Evolutionary conservation across 176 grass and related monocot genomes (phyloP).

Genomic region (Raddia distichophylla): DNA sequence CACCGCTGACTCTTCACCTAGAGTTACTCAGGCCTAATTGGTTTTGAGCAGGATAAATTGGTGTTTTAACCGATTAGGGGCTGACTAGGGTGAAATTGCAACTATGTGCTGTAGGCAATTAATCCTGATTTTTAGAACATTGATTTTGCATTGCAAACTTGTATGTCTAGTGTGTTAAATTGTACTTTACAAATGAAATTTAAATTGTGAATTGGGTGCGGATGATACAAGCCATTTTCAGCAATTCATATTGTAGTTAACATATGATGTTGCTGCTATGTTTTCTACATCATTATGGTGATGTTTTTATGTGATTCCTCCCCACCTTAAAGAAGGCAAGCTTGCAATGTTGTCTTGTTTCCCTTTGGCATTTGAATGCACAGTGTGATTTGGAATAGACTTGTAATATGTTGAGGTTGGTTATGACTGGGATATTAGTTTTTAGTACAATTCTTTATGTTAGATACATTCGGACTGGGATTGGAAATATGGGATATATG

Average conservation of each 20-base stretch:
- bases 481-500: neutral
- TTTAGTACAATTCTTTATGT: neutral
- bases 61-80: too few relatives aligned
- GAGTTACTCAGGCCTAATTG: too few relatives aligned
- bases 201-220: neutral
- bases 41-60: too few relatives aligned
- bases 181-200: slow-evolving; percentile 1
- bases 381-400: neutral
- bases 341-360: neutral
- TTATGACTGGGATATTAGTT: neutral
- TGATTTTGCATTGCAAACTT: neutral
- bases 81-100: too few relatives aligned
- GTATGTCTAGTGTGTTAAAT: neutral
- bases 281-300: neutral
- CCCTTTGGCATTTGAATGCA: neutral
- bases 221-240: neutral
- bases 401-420: neutral
- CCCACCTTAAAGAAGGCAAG: neutral
- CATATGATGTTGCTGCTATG: neutral
- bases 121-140: neutral
- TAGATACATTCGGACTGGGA: neutral
- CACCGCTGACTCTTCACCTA: too few relatives aligned
- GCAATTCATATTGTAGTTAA: neutral
- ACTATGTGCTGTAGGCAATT: too few relatives aligned
- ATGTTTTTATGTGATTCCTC: neutral